Percentiles rank a stretch among this genome's conserved stretches.
Conservation (phyloP, 306 rosid species). For the Corylus americana region DNA sequence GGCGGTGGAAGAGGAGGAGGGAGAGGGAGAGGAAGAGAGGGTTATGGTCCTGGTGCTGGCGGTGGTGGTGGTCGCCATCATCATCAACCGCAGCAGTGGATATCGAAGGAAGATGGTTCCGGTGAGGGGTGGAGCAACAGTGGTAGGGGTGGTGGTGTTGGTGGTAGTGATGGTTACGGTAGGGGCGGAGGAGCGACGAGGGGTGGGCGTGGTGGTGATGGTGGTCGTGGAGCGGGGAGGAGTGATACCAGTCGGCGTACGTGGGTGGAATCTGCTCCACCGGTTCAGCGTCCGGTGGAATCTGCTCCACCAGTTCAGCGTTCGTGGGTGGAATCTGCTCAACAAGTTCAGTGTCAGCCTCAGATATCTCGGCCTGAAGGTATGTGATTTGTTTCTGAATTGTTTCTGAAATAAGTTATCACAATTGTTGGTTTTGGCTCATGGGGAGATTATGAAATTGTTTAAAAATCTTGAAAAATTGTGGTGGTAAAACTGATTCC, state of each 20-base stretch:
- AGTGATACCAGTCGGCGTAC: not conserved
- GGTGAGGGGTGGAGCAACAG: conserved; percentile 7
- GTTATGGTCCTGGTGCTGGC: not conserved
- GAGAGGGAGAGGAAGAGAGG: not conserved
- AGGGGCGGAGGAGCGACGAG: not conserved
- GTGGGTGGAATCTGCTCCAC: not conserved
- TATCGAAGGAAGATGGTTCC: not conserved
- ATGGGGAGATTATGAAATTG: too few species aligned
- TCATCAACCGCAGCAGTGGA: not conserved
- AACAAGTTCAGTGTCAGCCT: not conserved
- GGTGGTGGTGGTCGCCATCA: not conserved
- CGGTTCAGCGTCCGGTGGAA: not conserved
- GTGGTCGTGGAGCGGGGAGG: not conserved
- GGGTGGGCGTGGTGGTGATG: too few species aligned
- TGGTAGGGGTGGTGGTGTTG: too few species aligned
- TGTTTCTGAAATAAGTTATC: not conserved
- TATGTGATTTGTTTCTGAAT: not conserved
- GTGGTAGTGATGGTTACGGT: not conserved
- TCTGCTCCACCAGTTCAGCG: not conserved
- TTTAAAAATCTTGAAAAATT: too few species aligned
- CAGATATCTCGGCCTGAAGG: not conserved
- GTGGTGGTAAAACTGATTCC: too few species aligned
- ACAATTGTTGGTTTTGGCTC: too few species aligned
- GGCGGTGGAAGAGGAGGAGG: not conserved
- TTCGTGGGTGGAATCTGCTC: not conserved